Base-by-base conservation (phyloP, 441 rosid species). In the Melianthus villosus region DNA sequence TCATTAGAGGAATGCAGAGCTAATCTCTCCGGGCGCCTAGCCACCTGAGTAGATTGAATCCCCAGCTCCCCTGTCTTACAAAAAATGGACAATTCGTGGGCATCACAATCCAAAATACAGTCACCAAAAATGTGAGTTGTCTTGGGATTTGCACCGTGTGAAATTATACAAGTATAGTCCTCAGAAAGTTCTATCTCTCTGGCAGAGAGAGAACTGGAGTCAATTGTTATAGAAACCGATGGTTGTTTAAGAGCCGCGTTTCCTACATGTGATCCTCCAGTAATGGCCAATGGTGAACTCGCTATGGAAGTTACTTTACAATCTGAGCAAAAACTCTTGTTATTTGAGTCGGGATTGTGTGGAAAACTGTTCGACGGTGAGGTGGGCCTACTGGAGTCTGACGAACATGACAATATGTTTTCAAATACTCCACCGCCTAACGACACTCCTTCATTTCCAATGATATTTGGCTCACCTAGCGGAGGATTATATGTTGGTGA, bases 131-230 rank as follows among this genome's bases (percentile, higher is more conserved):
- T 56, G 35, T 53, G 68, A 65, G 64, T 59, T 42, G 59, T 68
- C 58, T 59, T 69, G 0, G 74, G 75, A 56, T 70, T 69, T 25
- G 83, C 80, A n/a, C 83, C 89, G 34, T 79, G 70, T 22, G 78
- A 75, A 44, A 60, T 78, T 30, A 78, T 70, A 50, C 89, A 72
- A 0, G 66, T 59, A 28, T 69, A 75, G 55, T 64, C 77, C 67
- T 71, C 73, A 19, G 89, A 78, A 31, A 61, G 77, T 31, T 56
- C 76, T 31, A 67, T 56, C 36, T 75, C 73, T 1, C 22, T 53
- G 4, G 64, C 53, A 17, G 77, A 45, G 41, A 73, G 65, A 59
- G 76, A 56, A 2, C 49, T 40, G 27, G 52, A 36, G 32, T 54
- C 46, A 22, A 61, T 30, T 28, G 69, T 46, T 14, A 64, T 50